Conservation (phyloP, 2,329 filamentous ascomycete species). For the Alternaria atra region DNA sequence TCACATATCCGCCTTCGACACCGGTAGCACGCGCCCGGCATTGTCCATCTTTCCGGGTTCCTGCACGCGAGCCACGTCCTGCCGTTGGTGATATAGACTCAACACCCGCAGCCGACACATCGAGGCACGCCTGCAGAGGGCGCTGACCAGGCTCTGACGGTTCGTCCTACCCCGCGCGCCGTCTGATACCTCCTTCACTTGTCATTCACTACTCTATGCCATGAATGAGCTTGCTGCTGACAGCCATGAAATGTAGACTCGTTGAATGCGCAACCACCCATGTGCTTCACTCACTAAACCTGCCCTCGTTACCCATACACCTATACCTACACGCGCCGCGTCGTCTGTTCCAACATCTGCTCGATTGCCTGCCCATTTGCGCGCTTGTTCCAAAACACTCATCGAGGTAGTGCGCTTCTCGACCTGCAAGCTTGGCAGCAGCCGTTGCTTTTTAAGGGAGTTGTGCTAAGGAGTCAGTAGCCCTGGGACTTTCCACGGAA, state of each 20-base stretch:
- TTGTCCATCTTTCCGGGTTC: constrained; percentile 22
- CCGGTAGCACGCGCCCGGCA: constrained; percentile 36
- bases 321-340: constrained; percentile 27
- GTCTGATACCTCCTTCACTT: constrained; percentile 29
- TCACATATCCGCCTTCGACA: constrained; percentile 9
- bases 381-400: constrained; percentile 25
- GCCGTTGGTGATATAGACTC: constrained; percentile 31
- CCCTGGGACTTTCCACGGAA: constrained; percentile 36
- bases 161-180: constrained; percentile 46
- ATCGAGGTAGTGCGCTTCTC: constrained; percentile 39
- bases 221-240: constrained; percentile 39
- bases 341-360: constrained; percentile 23
- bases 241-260: constrained; percentile 44
- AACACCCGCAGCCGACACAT: constrained; percentile 40
- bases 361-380: constrained; percentile 25
- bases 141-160: constrained; percentile 39
- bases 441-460: constrained; percentile 6
- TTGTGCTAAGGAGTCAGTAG: constrained; percentile 38
- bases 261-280: constrained; percentile 33
- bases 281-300: constrained; percentile 38
- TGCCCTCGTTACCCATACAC: constrained; percentile 14
- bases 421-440: constrained; percentile 4
- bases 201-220: constrained; percentile 16
- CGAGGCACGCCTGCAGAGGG: constrained; percentile 43
- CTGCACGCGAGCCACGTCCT: constrained; percentile 31